Evolutionary conservation across 257 asterid species (phyloP), one percentile per base, ranked within the genome.

Genomic region (Przewalskia tangutica): DNA sequence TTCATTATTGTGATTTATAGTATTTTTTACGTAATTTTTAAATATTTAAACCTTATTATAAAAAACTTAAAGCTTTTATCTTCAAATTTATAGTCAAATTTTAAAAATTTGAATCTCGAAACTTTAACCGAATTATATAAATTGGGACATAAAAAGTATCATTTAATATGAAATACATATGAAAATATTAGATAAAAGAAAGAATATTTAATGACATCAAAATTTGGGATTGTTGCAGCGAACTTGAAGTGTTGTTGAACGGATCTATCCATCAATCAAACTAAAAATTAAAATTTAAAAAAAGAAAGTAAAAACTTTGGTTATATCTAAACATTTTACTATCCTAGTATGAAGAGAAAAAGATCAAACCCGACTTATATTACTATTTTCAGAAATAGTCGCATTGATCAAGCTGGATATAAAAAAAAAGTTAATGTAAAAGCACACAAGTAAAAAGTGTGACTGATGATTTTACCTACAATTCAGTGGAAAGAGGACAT

Each of bases 221-320:
- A 80, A 82, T 89, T 83, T 89, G 36, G 46, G 88, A 88, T 89
- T 81, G 92, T 86, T 89, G 91, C 86, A 87, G 83, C 91, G 44
- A 87, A 89, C 90, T 84, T 84, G 50, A 77, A 81, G 77, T 84
- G 91, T 86, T 80, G 93, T 87, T 91, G 81, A 89, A 87, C 91
- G 83, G 89, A 87, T 90, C 85, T 77, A 88, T 86, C 90, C 81
- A 86, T 91, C 83, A 51, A 8, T 55, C 56, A 46, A 59, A n/a
- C 1, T 1, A 9, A 65, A 64, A 23, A 23, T 23, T 23, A 6
- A 65, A 23, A 50, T 51, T 7, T 58, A 48, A 27, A 27, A 27
- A 11, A 50, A 76, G 27, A n/a, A 7, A 4, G 20, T 4, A 55
- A 8, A 17, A 56, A 4, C 17, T 44, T 38, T 18, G 27, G 40